Conservation (phyloP, 2,329 filamentous ascomycete genomes). For the Talaromyces rugulosus region DNA sequence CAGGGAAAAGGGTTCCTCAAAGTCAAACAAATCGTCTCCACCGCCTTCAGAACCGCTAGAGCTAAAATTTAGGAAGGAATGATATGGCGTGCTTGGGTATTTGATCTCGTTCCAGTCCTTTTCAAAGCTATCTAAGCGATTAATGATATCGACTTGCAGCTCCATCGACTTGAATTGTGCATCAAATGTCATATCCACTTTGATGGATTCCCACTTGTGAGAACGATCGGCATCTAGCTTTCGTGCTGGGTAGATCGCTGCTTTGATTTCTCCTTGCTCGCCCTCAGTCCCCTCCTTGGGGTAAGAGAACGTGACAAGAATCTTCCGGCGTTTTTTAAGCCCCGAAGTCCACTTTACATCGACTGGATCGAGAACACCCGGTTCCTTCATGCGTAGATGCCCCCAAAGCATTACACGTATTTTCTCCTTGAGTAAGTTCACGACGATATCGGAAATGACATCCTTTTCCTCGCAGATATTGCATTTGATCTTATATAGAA, state of each 20-base stretch:
- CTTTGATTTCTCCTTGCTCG: background rate
- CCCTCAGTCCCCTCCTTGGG: background rate
- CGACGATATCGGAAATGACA: background rate
- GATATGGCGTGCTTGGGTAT: background rate
- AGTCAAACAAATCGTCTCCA: background rate
- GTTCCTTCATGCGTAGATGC: background rate
- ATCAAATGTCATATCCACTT: background rate
- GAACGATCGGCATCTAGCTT: background rate
- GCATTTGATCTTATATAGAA: slow-evolving; percentile 2
- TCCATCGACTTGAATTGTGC: background rate
- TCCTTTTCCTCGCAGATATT: slow-evolving; percentile 6
- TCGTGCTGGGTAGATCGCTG: background rate
- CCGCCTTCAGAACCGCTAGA: background rate
- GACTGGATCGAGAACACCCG: background rate
- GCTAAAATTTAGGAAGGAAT: background rate
- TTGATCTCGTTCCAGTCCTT: background rate
- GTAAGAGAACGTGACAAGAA: background rate
- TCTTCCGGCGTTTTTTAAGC: background rate
- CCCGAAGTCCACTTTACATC: background rate
- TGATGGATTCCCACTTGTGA: background rate
- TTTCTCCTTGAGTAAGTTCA: background rate
- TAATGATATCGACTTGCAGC: background rate
- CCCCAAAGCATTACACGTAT: background rate
- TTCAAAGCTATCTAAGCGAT: background rate
- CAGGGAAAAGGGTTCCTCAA: background rate